phyloP scores from a whole-genome alignment of 441 rosid genomes.

The Euphorbia celastroides region DNA sequence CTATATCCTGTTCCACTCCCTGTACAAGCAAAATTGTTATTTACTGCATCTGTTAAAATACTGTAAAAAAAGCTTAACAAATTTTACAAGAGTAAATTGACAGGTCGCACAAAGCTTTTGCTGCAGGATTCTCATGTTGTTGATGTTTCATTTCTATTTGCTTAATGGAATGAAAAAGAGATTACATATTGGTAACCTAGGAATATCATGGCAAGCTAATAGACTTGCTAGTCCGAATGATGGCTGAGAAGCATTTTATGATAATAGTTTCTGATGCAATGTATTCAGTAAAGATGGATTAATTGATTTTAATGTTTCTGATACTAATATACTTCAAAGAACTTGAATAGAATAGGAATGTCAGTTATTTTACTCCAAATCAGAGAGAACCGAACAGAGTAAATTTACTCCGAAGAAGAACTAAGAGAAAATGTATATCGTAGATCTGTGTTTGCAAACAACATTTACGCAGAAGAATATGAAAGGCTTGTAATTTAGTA shows the following conservation, averaged over 20 bases:
- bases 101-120: neutral
- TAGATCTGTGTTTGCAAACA: neutral
- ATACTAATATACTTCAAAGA: neutral
- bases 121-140: neutral
- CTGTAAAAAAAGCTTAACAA: neutral
- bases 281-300: neutral
- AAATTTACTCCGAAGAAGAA: neutral
- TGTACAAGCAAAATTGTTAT: slow-evolving; percentile 21
- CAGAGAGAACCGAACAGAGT: neutral
- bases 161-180: neutral
- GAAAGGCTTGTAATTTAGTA: neutral
- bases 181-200: neutral
- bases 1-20: slow-evolving; percentile 58
- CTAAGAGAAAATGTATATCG: neutral
- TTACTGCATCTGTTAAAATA: neutral
- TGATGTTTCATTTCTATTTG: neutral
- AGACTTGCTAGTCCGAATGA: neutral
- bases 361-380: neutral
- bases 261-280: slow-evolving; percentile 2
- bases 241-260: no score
- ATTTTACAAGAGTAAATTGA: neutral
- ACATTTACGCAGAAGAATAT: neutral
- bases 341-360: neutral
- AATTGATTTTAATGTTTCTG: neutral
- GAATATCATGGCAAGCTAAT: neutral